Evolutionary conservation across 768 basidiomycete genomes (phyloP), one percentile per base, ranked within the genome.

Genomic region (Kwoniella dejecticola): DNA sequence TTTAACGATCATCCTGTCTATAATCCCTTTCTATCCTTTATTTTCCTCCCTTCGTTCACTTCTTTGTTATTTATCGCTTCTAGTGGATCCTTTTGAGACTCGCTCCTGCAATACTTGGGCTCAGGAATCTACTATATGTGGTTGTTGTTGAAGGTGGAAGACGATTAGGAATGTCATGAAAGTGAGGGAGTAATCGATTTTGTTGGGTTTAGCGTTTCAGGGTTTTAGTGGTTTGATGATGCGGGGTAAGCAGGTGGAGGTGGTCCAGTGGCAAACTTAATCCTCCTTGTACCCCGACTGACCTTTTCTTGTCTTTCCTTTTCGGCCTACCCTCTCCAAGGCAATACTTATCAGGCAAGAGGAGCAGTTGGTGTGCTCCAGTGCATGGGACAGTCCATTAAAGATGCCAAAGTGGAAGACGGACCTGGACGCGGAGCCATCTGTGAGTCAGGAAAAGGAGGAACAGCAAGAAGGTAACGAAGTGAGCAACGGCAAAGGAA

Each of bases 1-100:
- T 62, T 76, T 77, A 44, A 77, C 61, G 46, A 77, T 67, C 76
- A 77, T 77, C 17, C 49, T 72, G 52, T 12, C 17, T 24, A 47
- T 12, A 47, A n/a, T 45, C 29, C 30, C 24, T 29, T 11, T 23
- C 27, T 57, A 24, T 21, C 23, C 31, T n/a, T 53, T 12, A 4
- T 23, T 8, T 40, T 41, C 36, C 19, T 23, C 26, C 24, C 3
- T 19, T 40, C 33, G 33, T 36, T 53, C 11, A 29, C 7, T 36
- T 13, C 23, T n/a, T 41, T 45, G 36, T 40, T 5, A 1, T 13
- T 47, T 12, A 31, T 36, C 49, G 31, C 24, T 36, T 24, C 30
- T 47, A n/a, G n/a, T n/a, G n/a, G n/a, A n/a, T n/a, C n/a, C n/a
- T n/a, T n/a, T n/a, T n/a, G n/a, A n/a, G n/a, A n/a, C n/a, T n/a